Percentiles rank a stretch among this genome's conserved stretches.
These are phyloP conservation scores for Boletus sensibilis DNA, from an alignment of 768 basidiomycete genomes.

Conservation along the genomic window DNA sequence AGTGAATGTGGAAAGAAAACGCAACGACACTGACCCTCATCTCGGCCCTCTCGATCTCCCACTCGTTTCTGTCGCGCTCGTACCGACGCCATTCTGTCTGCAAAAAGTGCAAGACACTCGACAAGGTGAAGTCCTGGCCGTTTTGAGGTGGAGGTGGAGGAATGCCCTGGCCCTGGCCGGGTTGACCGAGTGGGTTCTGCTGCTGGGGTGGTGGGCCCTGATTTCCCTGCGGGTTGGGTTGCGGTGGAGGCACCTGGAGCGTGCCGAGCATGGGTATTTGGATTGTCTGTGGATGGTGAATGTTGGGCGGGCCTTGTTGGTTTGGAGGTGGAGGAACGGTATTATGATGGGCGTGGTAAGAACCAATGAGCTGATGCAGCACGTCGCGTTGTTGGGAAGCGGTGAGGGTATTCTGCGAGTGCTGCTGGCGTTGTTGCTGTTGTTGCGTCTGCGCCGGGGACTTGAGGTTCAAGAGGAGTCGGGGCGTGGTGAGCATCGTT, in stretches of 20 bases:
- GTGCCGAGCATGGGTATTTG: slow-evolving; percentile 72
- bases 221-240: slow-evolving; percentile 35
- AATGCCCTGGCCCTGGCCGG: slow-evolving; percentile 52
- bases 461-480: slow-evolving; percentile 35
- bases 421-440: slow-evolving; percentile 25
- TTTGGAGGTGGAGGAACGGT: neutral
- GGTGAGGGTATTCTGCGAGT: slow-evolving; percentile 29
- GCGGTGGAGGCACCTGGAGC: slow-evolving; percentile 61
- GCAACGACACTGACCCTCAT: slow-evolving; percentile 76
- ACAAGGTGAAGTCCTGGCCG: slow-evolving; percentile 90
- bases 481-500: slow-evolving; percentile 36
- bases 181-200: slow-evolving; percentile 53
- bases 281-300: slow-evolving; percentile 43
- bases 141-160: slow-evolving; percentile 80
- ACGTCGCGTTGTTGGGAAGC: slow-evolving; percentile 30
- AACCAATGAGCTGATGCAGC: slow-evolving; percentile 28
- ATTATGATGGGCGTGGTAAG: slow-evolving; percentile 30
- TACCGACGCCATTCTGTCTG: slow-evolving; percentile 98
- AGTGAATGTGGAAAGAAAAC: slow-evolving; percentile 3
- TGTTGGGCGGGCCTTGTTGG: slow-evolving; percentile 32
- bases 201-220: slow-evolving; percentile 53
- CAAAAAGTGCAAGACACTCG: slow-evolving; percentile 92
- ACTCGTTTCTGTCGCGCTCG: slow-evolving; percentile 98
- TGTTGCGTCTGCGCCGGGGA: slow-evolving; percentile 23
- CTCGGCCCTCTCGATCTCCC: slow-evolving; percentile 99